Evolutionary conservation across 2,329 filamentous ascomycete species (phyloP), one percentile per base, ranked within the genome.

Genomic region (Phymatotrichopsis omnivora): DNA sequence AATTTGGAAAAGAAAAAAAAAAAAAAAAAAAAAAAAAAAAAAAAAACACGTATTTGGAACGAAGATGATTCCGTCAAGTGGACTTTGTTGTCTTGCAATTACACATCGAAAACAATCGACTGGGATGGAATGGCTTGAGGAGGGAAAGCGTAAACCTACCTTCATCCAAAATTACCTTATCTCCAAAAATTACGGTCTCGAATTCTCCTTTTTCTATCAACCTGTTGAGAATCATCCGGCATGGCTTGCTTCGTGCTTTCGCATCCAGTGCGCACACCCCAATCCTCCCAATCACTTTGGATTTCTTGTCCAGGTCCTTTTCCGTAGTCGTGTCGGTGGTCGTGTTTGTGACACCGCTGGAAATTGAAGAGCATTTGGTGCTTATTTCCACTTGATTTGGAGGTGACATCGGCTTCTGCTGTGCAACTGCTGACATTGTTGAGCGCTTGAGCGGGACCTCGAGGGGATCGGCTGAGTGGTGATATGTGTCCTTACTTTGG

Each of bases 131-230:
- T 36, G 22, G 6, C 28, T 16, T 33, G 30, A 10, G 29, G 35
- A 19, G 12, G 27, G 8, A 23, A 14, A 19, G 36, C 24, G 30
- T 31, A 14, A 23, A 23, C 70, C 57, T 57, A 76, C 75, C 74
- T 74, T 98, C 91, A 60, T 98, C 91, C 27, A 98, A 71, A 56
- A 98, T 98, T 32, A 95, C 89, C 66, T 98, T 98, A 68, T 98
- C 91, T 36, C 91, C 93, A 67, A 98, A 98, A 10, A 98, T 89
- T 51, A 93, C 81, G 19, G 96, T 87, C 59, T 98, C 89, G 60
- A 98, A 96, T 58, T 96, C 89, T 38, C 80, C 77, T 55, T 93
- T 87, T 25, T 83, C 78, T 55, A 95, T 89, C 16, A 98, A 72
- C 39, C 87, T 78, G 60, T 93, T 96, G 49, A 98, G 68, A 56